These are phyloP conservation scores for Acer negundo DNA, from an alignment of 345 rosid genomes.

Conservation along the genomic window DNA sequence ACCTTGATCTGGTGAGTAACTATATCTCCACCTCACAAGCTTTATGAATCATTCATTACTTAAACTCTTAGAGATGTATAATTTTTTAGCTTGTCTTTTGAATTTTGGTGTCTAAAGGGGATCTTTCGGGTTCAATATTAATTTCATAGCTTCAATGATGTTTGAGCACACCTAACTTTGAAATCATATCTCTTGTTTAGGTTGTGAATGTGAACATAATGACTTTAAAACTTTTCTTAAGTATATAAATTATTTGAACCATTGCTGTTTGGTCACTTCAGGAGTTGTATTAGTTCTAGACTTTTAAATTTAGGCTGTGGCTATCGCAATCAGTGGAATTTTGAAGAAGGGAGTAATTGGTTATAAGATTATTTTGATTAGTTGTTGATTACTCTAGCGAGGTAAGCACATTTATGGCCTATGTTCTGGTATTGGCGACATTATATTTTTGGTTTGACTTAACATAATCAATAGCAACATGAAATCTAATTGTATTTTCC, in stretches of 20 bases:
- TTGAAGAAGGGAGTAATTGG: not conserved
- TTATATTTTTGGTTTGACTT: not conserved
- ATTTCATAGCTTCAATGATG: constrained; percentile 2
- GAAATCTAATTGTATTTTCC: not conserved
- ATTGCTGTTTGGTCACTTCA: not conserved
- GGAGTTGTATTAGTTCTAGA: not conserved
- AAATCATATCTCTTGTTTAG: not conserved
- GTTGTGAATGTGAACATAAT: not conserved
- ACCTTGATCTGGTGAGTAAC: constrained; percentile 82
- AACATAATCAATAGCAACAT: not conserved
- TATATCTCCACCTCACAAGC: not conserved
- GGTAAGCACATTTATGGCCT: not conserved
- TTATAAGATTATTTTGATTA: not conserved
- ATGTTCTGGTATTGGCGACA: not conserved
- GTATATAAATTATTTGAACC: not conserved
- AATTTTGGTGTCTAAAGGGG: not conserved
- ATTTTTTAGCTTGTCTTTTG: not conserved
- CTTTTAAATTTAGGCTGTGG: not conserved
- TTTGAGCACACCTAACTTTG: not conserved
- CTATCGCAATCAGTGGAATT: not conserved
- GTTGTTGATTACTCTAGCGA: not conserved
- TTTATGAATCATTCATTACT: not conserved
- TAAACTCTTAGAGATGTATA: not conserved
- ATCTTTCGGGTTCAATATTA: not conserved
- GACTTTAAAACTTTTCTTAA: not conserved